These are phyloP conservation scores for Torulaspora maleeae DNA, from an alignment of 805 yeast species.

Conservation along the genomic window DNA sequence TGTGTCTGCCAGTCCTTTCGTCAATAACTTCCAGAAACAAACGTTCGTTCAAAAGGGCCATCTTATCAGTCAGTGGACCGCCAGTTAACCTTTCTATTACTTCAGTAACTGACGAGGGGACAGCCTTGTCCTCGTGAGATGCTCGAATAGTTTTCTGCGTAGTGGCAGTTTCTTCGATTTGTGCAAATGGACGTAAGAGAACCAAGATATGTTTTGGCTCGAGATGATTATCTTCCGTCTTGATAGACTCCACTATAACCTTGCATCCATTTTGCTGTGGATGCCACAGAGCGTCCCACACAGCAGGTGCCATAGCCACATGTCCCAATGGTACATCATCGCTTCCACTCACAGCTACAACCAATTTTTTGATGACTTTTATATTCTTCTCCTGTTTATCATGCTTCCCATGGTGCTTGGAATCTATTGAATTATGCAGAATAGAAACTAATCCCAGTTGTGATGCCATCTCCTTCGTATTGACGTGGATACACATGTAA, in stretches of 20 bases:
- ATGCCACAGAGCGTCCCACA: slow-evolving; percentile 43
- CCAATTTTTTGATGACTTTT: slow-evolving; percentile 20
- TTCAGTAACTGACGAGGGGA: slow-evolving; percentile 7
- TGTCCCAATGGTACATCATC: slow-evolving; percentile 15
- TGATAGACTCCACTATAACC: slow-evolving; percentile 40
- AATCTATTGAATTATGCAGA: slow-evolving; percentile 20
- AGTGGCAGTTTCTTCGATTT: slow-evolving; percentile 3
- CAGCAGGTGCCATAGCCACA: slow-evolving; percentile 46
- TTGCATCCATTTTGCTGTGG: slow-evolving; percentile 36
- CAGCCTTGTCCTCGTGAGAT: background rate
- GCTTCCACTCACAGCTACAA: slow-evolving; percentile 12
- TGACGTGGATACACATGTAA: slow-evolving; percentile 5
- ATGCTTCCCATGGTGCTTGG: slow-evolving; percentile 32
- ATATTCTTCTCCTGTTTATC: slow-evolving; percentile 13
- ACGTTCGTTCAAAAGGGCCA: slow-evolving; percentile 10
- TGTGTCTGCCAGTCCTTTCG: slow-evolving; percentile 13
- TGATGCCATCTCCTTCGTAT: slow-evolving; percentile 8
- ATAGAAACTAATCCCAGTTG: slow-evolving; percentile 34
- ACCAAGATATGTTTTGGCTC: slow-evolving; percentile 1
- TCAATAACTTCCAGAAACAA: slow-evolving; percentile 15
- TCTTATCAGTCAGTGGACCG: slow-evolving; percentile 18
- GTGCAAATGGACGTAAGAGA: slow-evolving; percentile 4
- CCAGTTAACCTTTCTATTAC: slow-evolving; percentile 5
- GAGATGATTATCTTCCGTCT: background rate
- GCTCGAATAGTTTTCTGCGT: background rate